Conservation (phyloP, 106 monocot species). For the Dendrobium officinale region DNA sequence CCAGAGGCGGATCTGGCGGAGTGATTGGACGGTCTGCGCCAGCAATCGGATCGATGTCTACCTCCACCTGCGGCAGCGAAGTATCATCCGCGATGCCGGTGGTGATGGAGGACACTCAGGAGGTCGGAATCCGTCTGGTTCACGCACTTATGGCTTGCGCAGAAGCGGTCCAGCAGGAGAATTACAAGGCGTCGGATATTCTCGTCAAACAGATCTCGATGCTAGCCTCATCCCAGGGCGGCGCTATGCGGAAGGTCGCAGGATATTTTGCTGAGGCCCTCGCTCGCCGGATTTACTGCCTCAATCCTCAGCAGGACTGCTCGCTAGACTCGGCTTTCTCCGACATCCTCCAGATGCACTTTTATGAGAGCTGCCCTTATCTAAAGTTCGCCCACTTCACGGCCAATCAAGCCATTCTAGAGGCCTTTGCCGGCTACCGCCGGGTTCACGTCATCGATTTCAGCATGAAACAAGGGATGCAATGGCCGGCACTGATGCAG, state of each 20-base stretch:
- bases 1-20: slow-evolving; percentile 2
- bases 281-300: slow-evolving; percentile 45
- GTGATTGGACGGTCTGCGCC: background rate
- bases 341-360: slow-evolving; percentile 77
- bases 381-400: slow-evolving; percentile 99
- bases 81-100: slow-evolving; percentile 11
- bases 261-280: slow-evolving; percentile 79
- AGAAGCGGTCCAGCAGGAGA: slow-evolving; percentile 63
- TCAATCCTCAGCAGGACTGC: slow-evolving; percentile 12
- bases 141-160: slow-evolving; percentile 79
- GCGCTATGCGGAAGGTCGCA: slow-evolving; percentile 82
- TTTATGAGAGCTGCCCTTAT: slow-evolving; percentile 95
- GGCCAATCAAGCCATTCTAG: slow-evolving; percentile 93
- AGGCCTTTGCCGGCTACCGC: slow-evolving; percentile 68
- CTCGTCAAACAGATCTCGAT: slow-evolving; percentile 50
- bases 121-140: slow-evolving; percentile 74
- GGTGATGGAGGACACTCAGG: slow-evolving; percentile 55
- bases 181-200: slow-evolving; percentile 34
- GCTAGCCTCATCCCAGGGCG: slow-evolving; percentile 48
- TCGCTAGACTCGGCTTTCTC: slow-evolving; percentile 26
- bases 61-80: background rate
- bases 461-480: slow-evolving; percentile 87
- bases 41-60: background rate
- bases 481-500: slow-evolving; percentile 94
- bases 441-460: slow-evolving; percentile 91